Evolutionary conservation across 306 rosid species (phyloP).

Genomic region (Dryas alaskensis): DNA sequence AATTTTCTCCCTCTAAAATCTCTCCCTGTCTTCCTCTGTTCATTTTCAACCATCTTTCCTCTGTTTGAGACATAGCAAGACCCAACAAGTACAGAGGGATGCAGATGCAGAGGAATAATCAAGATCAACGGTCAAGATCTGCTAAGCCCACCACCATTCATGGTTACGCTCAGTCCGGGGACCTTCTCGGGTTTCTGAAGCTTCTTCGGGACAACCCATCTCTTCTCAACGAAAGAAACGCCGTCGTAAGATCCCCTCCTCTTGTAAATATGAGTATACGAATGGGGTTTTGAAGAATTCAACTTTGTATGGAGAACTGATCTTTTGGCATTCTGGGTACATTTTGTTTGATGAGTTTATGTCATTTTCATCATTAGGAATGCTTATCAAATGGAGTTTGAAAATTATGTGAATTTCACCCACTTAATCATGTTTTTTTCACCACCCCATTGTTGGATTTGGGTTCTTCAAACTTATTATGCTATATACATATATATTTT

Average conservation of each 20-base stretch:
- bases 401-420: not conserved
- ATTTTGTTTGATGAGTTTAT: not conserved
- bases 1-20: conserved; percentile 2
- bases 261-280: not conserved
- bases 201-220: conserved; percentile 71
- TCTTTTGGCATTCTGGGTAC: not conserved
- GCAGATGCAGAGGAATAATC: conserved; percentile 43
- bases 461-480: not conserved
- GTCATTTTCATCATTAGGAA: not conserved
- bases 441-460: not conserved
- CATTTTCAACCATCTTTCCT: conserved; percentile 11
- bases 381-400: not conserved
- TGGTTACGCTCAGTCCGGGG: conserved; percentile 67
- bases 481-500: not conserved
- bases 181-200: conserved; percentile 63
- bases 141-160: conserved; percentile 77
- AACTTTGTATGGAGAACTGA: not conserved
- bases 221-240: conserved; percentile 75
- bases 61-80: not conserved
- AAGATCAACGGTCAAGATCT: conserved; percentile 63
- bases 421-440: not conserved
- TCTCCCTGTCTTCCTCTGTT: not conserved
- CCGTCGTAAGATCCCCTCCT: conserved; percentile 60
- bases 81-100: conserved; percentile 26
- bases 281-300: conserved; percentile 10